Base-by-base conservation (phyloP, 2,329 filamentous ascomycete genomes). In the Aspergillus piperis region DNA sequence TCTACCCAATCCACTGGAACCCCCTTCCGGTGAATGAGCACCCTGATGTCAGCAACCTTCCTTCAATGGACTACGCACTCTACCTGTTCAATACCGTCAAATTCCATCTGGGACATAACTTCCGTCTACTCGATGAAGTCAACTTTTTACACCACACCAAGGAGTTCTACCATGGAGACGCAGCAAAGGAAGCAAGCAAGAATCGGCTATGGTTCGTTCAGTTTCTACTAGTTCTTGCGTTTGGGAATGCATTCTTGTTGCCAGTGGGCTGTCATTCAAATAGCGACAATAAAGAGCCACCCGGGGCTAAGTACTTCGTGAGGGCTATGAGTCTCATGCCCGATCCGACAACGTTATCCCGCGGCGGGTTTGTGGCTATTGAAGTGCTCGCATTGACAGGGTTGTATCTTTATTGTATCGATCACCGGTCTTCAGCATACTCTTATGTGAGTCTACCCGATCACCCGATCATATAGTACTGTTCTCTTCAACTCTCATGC, bases 371-470 rank as follows among this genome's bases (percentile, higher is more conserved):
- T 11, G 30, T 32, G 30, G 75, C 72, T 0, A 75, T 77, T 39
- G 75, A 79, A 51, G 71, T 75, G 5, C 52, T 78, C 17, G 75
- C 75, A 1, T 56, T 78, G 58, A 70, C 67, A 6, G 76, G 70
- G 0, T 53, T 79, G n/a, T 79, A 77, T 58, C 60, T 79, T 1
- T 78, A 76, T 25, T 75, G 71, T 1, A 75, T 77, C 10, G 74
- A 78, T 36, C 67, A 77, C 17, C 68, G 76, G 23, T 32, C 30
- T 11, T 32, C 30, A 13, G 76, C 78, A 21, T 70, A 70, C 2
- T 74, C 72, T 0, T 69, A 71, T 58, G 47, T 73, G 17, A 67
- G 73, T 58, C 23, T 25, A 25, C 23, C 23, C 23, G 23, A 6
- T 70, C 71, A 64, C 64, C 69, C 61, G 11, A 23, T 39, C 19